Percentiles rank a stretch among this genome's conserved stretches.
These are phyloP conservation scores for Echinosophora koreensis DNA, from an alignment of 306 rosid species.

Conservation along the genomic window DNA sequence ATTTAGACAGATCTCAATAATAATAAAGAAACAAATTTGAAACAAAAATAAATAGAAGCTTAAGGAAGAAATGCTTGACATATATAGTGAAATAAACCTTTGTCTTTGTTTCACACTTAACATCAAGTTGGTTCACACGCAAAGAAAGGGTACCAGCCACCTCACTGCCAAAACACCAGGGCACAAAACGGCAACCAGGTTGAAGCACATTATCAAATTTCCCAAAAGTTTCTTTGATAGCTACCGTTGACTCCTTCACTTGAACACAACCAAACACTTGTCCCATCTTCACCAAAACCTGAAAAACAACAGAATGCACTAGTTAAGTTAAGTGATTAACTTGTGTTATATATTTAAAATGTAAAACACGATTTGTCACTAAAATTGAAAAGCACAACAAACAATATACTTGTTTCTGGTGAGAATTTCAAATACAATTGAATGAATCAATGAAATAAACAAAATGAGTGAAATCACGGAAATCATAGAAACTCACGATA, in stretches of 20 bases:
- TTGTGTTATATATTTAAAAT: background rate
- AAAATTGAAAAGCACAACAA: background rate
- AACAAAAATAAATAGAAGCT: no score
- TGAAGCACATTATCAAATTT: conserved; percentile 75
- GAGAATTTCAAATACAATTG: background rate
- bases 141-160: conserved; percentile 78
- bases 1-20: no score
- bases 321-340: background rate
- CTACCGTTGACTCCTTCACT: conserved; percentile 79
- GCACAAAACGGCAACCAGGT: conserved; percentile 88
- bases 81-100: conserved; percentile 57
- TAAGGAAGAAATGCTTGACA: no score
- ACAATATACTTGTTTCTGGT: background rate
- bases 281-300: conserved; percentile 41
- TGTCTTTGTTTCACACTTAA: conserved; percentile 82
- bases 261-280: conserved; percentile 58
- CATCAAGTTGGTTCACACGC: conserved; percentile 79
- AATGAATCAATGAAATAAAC: no score
- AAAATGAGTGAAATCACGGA: no score
- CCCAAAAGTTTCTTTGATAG: conserved; percentile 74
- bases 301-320: background rate
- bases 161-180: conserved; percentile 72
- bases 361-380: background rate
- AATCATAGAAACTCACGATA: no score
- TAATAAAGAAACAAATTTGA: no score